Evolutionary conservation across 495 filamentous ascomycete species (phyloP), one percentile per base, ranked within the genome.

Genomic region (Parathielavia hyrcaniae): DNA sequence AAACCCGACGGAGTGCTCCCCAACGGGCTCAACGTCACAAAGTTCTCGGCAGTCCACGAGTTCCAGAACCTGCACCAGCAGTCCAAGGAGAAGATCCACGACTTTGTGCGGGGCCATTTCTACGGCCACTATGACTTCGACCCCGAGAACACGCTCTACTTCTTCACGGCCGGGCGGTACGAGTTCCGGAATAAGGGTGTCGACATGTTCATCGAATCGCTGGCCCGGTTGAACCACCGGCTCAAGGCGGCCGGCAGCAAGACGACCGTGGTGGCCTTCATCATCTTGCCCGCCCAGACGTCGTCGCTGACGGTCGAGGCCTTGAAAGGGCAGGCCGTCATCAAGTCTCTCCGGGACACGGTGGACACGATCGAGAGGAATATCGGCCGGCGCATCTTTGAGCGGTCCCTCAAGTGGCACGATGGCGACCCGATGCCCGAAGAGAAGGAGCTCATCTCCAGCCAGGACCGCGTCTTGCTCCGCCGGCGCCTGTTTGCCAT

Each of bases 241-340:
- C 81, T 98, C 55, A 98, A 97, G 78, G 70, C 73, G 53, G 73
- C 83, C 23, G 87, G 88, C 17, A 96, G 91, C 60, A 93, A 91
- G 73, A 95, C 82, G 65, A 98, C 93, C 1, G 87, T 98, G 20
- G 95, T 98, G n/a, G 91, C 93, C 16, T 98, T 98, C 68, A 88
- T 98, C 67, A 97, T 98, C 69, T 95, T 97, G 91, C 95, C 95
- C 5, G 93, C 93, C 4, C 90, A 97, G 71, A 97, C 93, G n/a
- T 85, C 89, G 9, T 97, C 93, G 0, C 75, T 98, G 52, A 95
- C 95, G 0, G 93, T 98, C 14, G 93, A 98, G 74, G 87, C 93
- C 8, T 79, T 98, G 53, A 96, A 96, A 72, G 93, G 93, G 51
- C 93, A 98, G 69, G 93, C 93, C 1, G 90, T 95, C 14, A 90